Conservation (phyloP, 1,284 basidiomycete genomes). For the Phlebopus sp. region DNA sequence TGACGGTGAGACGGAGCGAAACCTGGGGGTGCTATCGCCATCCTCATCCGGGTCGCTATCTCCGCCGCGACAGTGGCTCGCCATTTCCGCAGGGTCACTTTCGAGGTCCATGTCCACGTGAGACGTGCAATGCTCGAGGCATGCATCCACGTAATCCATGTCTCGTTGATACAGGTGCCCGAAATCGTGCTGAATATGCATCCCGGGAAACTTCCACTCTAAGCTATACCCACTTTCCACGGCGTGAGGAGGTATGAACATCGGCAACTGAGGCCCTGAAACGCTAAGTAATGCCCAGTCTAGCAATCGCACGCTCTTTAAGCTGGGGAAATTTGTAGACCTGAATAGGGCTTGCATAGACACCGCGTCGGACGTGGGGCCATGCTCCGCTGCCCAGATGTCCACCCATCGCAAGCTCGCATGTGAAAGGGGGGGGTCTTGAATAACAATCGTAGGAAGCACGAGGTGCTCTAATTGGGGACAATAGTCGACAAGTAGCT, state of each 20-base stretch:
- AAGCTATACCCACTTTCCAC: neutral
- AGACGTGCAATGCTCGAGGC: neutral
- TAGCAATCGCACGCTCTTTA: conserved; percentile 1
- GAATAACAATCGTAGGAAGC: neutral
- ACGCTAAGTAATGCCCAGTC: conserved; percentile 1
- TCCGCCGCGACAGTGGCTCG: neutral
- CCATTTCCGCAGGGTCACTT: neutral
- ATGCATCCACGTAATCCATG: conserved; percentile 1
- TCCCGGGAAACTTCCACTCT: neutral
- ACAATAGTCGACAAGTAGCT: neutral
- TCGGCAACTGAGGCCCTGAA: neutral
- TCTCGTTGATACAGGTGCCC: conserved; percentile 2
- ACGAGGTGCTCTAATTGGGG: conserved; percentile 3
- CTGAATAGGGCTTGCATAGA: neutral
- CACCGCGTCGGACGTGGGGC: neutral
- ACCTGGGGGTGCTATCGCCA: neutral
- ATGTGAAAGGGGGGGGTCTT: neutral
- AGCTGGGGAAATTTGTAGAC: neutral
- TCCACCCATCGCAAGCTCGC: neutral
- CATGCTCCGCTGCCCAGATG: conserved; percentile 1
- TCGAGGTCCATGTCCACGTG: neutral
- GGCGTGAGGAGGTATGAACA: neutral
- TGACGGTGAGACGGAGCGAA: neutral
- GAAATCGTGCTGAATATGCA: neutral
- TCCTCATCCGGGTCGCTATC: neutral